Base-by-base conservation (phyloP, 768 basidiomycete species). In the Gloeopeniophorella convolvens region DNA sequence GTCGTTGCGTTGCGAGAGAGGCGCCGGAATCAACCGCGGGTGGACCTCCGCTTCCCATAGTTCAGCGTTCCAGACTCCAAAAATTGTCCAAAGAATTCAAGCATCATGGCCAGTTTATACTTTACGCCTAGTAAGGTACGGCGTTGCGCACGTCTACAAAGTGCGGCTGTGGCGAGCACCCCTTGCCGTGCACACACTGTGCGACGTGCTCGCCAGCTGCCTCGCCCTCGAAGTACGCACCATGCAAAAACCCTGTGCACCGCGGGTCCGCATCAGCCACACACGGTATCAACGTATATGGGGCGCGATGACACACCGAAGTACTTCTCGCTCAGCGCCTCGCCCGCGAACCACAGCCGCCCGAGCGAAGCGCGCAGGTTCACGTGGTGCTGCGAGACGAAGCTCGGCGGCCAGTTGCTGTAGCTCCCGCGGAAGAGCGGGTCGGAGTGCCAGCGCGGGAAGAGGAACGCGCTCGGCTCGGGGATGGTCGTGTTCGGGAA, bases 381-480 rank as follows among this genome's bases (percentile, higher is more conserved):
- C 23, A 72, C 65, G 12, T 76, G 69, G 44, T 81, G 77, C 72
- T 78, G n/a, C n/a, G 46, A 5, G 33, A 73, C 63, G 55, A 79
- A 82, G 2, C 75, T 71, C 2, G 82, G 64, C 0, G 80, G 80
- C 80, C 80, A 83, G 54, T 82, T 84, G 18, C 76, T 77, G 56
- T 79, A 85, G 7, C 79, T 78, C 7, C 78, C 78, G n/a, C 77
- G 71, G 61, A 68, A 76, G 28, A 76, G 62, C 3, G 73, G 70
- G 59, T 82, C 69, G 5, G 62, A 60, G 41, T 67, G 57, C 83
- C 82, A 84, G 2, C 70, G 65, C 2, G 72, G 70, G 53, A 78
- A 72, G 58, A 68, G 67, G 59, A 84, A 76, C 16, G 71, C 76
- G 3, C 66, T 54, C 0, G 82, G 80, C 7, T 72, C 70, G 2